phyloP scores from a whole-genome alignment of 2,329 filamentous ascomycete species.

The Beauveria australis region DNA sequence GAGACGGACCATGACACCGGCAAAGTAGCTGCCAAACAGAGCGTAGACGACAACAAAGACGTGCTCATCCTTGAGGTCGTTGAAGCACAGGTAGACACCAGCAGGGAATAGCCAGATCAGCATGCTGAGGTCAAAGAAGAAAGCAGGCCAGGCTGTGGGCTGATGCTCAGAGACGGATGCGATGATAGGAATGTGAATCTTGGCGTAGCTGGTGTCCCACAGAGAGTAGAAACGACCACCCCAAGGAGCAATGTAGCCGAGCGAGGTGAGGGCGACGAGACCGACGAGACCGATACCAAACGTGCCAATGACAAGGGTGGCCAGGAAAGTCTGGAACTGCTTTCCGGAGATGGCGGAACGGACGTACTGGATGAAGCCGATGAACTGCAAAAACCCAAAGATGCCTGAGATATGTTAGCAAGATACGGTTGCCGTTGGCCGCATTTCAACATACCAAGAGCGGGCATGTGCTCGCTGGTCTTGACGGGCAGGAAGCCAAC shows the following conservation, averaged over 20 bases:
- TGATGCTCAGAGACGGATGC: constrained; percentile 99
- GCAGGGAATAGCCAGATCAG: constrained; percentile 99
- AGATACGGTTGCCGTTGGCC: not conserved
- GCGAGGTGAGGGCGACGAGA: constrained; percentile 78
- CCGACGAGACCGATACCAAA: constrained; percentile 66
- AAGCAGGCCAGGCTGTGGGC: constrained; percentile 96
- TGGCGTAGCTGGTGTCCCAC: constrained; percentile 94
- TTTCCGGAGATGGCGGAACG: constrained; percentile 80
- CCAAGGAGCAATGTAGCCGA: constrained; percentile 94
- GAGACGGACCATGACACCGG: constrained; percentile 97
- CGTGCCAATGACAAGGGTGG: constrained; percentile 63
- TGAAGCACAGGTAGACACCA: constrained; percentile 97
- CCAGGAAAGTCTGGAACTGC: constrained; percentile 88
- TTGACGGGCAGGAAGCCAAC: constrained; percentile 94
- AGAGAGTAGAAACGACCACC: constrained; percentile 98
- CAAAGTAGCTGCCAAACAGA: constrained; percentile 95
- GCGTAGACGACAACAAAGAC: constrained; percentile 97
- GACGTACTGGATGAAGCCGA: constrained; percentile 86
- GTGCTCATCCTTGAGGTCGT: constrained; percentile 86
- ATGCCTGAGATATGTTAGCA: constrained; percentile 53
- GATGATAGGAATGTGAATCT: constrained; percentile 99
- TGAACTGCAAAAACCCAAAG: constrained; percentile 89
- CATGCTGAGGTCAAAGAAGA: constrained; percentile 98
- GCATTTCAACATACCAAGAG: constrained; percentile 57
- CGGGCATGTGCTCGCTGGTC: constrained; percentile 98